These are phyloP conservation scores for Phytopythium mirpurense DNA, from an alignment of 352 stramenopile genomes.

Conservation along the genomic window DNA sequence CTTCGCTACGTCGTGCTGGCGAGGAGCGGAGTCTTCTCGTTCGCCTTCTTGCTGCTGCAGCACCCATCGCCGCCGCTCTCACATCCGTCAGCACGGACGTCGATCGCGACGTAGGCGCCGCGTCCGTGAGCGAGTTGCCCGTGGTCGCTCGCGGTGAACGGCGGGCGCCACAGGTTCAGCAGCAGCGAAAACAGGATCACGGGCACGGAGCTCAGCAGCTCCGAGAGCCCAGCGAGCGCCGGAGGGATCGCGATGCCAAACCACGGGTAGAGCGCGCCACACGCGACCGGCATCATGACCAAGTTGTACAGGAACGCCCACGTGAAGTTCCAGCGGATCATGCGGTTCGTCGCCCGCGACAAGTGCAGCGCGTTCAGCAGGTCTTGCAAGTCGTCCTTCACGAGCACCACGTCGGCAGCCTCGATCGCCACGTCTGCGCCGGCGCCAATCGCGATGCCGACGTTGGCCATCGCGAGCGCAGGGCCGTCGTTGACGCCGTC, in stretches of 20 bases:
- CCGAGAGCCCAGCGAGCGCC: slow-evolving; percentile 60
- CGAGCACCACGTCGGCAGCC: slow-evolving; percentile 63
- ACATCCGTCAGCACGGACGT: slow-evolving; percentile 12
- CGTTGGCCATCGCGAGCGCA: slow-evolving; percentile 59
- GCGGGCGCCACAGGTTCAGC: slow-evolving; percentile 59
- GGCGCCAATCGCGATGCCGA: slow-evolving; percentile 59
- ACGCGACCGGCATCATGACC: slow-evolving; percentile 70
- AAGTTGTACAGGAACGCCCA: slow-evolving; percentile 76
- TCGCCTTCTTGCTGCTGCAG: background rate
- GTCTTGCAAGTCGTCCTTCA: slow-evolving; percentile 67
- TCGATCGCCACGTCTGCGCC: slow-evolving; percentile 71
- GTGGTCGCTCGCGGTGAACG: slow-evolving; percentile 17
- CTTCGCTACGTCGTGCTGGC: background rate
- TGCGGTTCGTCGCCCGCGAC: slow-evolving; percentile 50
- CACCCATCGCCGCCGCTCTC: background rate
- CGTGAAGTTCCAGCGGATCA: slow-evolving; percentile 73
- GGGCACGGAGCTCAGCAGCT: slow-evolving; percentile 69
- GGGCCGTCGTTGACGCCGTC: slow-evolving; percentile 73
- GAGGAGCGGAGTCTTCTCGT: slow-evolving; percentile 5
- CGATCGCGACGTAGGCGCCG: slow-evolving; percentile 22
- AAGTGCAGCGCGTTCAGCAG: slow-evolving; percentile 60
- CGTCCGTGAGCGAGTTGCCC: slow-evolving; percentile 9
- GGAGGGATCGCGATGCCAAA: slow-evolving; percentile 59
- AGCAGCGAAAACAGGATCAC: slow-evolving; percentile 75
- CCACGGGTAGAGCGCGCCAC: slow-evolving; percentile 56